Evolutionary conservation across 2,329 filamentous ascomycete species (phyloP), one percentile per base, ranked within the genome.

Genomic region (Chrysosporium keratinophilum): DNA sequence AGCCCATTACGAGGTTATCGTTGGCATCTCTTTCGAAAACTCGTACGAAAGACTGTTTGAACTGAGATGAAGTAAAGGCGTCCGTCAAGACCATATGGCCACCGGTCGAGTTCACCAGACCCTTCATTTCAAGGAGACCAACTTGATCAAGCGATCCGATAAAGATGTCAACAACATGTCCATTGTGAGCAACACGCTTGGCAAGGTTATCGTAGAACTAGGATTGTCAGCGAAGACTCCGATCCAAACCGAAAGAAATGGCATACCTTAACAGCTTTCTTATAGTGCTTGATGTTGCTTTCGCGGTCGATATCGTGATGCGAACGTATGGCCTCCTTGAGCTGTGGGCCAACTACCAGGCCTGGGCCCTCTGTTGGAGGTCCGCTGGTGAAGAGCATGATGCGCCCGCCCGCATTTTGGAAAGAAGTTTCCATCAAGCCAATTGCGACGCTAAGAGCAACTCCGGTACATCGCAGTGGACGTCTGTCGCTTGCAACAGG

Each of bases 261-360:
- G 12, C 76, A 55, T 70, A 88, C 86, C 82, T 97, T 98, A 49
- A 96, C 73, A 19, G 93, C 93, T 74, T 98, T 98, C 78, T 98
- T 98, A 75, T 95, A 97, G 74, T 97, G 96, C 72, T 98, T 98
- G 74, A 95, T 95, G 69, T 96, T 96, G 71, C 23, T 28, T 28
- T 98, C 93, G 55, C 90, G 83, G 68, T 98, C 93, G 70, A 98
- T 98, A 65, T 98, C 93, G 71, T 98, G 93, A 73, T 98, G 93
- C 41, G 91, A 97, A 66, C 93, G 85, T 60, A 98, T 97, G 9
- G 94, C 89, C 69, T 98, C 93, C 69, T 91, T 86, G 60, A 98
- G 76, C 72, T 98, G 93, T 20, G 93, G 88, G 1, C 90, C 90
- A 67, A 98, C 93, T 33, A 98, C 93, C 80, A 95, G 89, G 57